phyloP scores from a whole-genome alignment of 148 eudicot genomes.

The Rhododendron kiyosumense region DNA sequence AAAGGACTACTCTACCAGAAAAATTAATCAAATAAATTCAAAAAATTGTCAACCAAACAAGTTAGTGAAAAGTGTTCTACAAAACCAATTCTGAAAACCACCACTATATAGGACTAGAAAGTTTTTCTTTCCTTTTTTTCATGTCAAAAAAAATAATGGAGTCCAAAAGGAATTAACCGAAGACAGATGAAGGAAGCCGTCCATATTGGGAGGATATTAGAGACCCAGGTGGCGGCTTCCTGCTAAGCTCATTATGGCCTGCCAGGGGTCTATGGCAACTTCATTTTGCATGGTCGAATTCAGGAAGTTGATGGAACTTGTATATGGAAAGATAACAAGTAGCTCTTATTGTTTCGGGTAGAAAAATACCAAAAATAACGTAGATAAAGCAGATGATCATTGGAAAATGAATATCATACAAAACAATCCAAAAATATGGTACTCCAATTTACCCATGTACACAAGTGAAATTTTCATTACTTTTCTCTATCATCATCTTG shows the following conservation, averaged over 20 bases:
- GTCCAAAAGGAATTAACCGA: constrained; percentile 29
- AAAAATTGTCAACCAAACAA: neutral
- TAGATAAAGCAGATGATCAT: neutral
- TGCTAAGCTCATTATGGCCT: constrained; percentile 86
- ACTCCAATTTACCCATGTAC: neutral
- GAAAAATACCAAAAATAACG: neutral
- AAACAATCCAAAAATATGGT: neutral
- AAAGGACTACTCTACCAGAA: neutral
- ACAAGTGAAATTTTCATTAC: neutral
- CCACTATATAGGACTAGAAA: neutral
- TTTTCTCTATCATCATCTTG: neutral
- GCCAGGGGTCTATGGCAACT: constrained; percentile 92
- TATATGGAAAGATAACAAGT: constrained; percentile 5
- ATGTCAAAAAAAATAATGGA: neutral
- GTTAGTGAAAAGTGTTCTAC: neutral
- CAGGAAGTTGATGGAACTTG: constrained; percentile 84
- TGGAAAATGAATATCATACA: neutral
- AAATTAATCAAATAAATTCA: neutral
- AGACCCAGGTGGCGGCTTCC: constrained; percentile 85
- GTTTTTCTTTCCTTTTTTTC: neutral
- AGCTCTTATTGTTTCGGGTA: neutral
- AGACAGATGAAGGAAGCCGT: constrained; percentile 46
- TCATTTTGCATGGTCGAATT: constrained; percentile 88
- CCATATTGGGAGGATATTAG: constrained; percentile 61
- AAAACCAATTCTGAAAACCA: neutral